These are phyloP conservation scores for Vicia villosa DNA, from an alignment of 306 rosid genomes.

Conservation along the genomic window DNA sequence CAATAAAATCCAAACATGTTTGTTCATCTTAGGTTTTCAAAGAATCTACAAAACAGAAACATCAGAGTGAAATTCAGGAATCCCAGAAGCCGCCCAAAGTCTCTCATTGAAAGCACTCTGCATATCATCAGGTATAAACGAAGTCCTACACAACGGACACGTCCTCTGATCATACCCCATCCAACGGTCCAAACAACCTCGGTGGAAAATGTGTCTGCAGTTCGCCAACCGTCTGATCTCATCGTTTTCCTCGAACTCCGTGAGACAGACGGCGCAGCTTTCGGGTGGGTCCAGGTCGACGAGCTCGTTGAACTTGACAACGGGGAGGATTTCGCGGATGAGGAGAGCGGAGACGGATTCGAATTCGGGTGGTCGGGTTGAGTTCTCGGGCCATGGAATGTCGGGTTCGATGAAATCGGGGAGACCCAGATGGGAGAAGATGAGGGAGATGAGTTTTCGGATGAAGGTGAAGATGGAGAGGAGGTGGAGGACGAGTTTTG, in stretches of 20 bases:
- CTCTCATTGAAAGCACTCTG: slow-evolving; percentile 54
- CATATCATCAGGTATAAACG: slow-evolving; percentile 62
- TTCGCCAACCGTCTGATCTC: slow-evolving; percentile 78
- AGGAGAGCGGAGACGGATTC: slow-evolving; percentile 59
- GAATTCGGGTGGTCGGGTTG: slow-evolving; percentile 48
- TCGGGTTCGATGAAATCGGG: slow-evolving; percentile 75
- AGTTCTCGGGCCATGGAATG: slow-evolving; percentile 45
- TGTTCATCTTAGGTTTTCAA: neutral
- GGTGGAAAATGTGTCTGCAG: slow-evolving; percentile 80
- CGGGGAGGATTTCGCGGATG: slow-evolving; percentile 67
- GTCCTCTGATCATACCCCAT: slow-evolving; percentile 82
- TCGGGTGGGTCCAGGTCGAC: slow-evolving; percentile 74
- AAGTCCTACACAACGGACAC: slow-evolving; percentile 80
- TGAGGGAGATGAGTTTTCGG: slow-evolving; percentile 46
- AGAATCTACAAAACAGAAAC: slow-evolving; percentile 29
- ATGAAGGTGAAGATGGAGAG: slow-evolving; percentile 61
- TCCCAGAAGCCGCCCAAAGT: slow-evolving; percentile 74
- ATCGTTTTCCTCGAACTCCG: slow-evolving; percentile 65
- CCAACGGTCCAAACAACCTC: slow-evolving; percentile 91
- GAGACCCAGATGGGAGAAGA: slow-evolving; percentile 58
- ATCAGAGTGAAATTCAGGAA: slow-evolving; percentile 64
- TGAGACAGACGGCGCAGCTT: slow-evolving; percentile 79
- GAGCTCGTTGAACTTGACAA: slow-evolving; percentile 67
- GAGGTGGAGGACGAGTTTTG: slow-evolving; percentile 59
- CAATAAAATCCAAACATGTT: neutral